Base-by-base conservation (phyloP, 805 yeast genomes). In the Suhomyces vadensis region DNA sequence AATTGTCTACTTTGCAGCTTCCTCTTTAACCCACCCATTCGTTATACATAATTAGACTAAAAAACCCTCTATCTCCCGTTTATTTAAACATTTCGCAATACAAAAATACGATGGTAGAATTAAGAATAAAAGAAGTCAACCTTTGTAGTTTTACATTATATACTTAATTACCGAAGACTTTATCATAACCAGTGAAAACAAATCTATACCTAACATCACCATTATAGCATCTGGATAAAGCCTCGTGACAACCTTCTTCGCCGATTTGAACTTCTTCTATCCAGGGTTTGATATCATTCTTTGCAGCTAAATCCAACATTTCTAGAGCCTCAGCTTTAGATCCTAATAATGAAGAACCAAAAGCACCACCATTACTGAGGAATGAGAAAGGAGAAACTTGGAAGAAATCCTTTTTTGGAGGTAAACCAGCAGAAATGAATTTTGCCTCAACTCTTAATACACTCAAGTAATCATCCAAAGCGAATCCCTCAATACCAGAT, bases 371-470 rank as follows among this genome's bases (percentile, higher is more conserved):
- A 48, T 65, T 68, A 16, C 61, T 51, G 52, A 82, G 65, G 65
- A 81, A 79, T 20, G 78, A 63, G 58, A 71, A 67, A 42, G 86
- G 83, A 37, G 71, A 62, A 35, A 79, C 73, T 25, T 65, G 58
- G 44, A 74, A 69, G 35, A 65, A 62, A 25, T 76, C 71, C 38
- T 71, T 75, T n/a, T 42, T 48, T 22, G 65, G 64, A 42, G 92
- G 88, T 55, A 84, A 70, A 43, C 92, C 92, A 44, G 82, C 89
- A 26, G 83, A 71, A 42, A 82, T 73, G 58, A 82, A 77, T 41
- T 71, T 69, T 43, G 83, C 83, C 55, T 77, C 77, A 33, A 83
- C 79, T 56, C 73, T 81, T 60, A 87, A 69, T 22, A 74, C 60
- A 23, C 40, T 62, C 48, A 83, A 57, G 60, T 79, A 78, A 20